Evolutionary conservation across 805 yeast species (phyloP).

Genomic region (Yamadazyma kitorensis): DNA sequence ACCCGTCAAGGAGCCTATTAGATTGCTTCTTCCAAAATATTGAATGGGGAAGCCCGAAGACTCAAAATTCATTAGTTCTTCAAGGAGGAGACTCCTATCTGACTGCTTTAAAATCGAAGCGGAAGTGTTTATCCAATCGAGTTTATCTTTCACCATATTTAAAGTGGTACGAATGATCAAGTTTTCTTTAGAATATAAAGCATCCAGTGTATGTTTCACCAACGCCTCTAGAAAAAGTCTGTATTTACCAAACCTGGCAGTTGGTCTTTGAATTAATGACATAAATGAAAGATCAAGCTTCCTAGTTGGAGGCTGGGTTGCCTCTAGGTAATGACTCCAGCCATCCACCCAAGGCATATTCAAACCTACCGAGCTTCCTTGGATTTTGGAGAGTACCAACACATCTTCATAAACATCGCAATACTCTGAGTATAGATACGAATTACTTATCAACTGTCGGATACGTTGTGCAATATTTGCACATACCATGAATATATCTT

Average conservation of each 20-base stretch:
- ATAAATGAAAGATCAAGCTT: slow-evolving; percentile 49
- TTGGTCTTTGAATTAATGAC: slow-evolving; percentile 55
- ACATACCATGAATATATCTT: neutral
- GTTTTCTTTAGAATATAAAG: neutral
- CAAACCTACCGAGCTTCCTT: neutral
- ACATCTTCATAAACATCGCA: slow-evolving; percentile 13
- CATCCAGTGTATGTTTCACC: neutral
- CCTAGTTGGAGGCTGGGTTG: slow-evolving; percentile 35
- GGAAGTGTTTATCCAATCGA: slow-evolving; percentile 6
- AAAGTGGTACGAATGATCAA: neutral
- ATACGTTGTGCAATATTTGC: neutral
- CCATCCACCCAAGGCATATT: slow-evolving; percentile 24
- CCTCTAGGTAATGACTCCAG: slow-evolving; percentile 37
- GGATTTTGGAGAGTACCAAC: slow-evolving; percentile 4
- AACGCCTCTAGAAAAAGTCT: slow-evolving; percentile 46
- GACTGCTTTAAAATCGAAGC: slow-evolving; percentile 1
- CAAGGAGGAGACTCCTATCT: slow-evolving; percentile 2
- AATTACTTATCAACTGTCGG: neutral
- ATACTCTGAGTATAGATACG: slow-evolving; percentile 13
- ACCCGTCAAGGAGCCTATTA: slow-evolving; percentile 42
- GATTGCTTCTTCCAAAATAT: slow-evolving; percentile 40
- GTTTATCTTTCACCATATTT: slow-evolving; percentile 5
- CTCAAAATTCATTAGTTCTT: slow-evolving; percentile 6
- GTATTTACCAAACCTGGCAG: slow-evolving; percentile 49
- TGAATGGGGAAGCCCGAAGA: slow-evolving; percentile 1